Base-by-base conservation (phyloP, 2,329 filamentous ascomycete species). In the Colletotrichum graminicola region DNA sequence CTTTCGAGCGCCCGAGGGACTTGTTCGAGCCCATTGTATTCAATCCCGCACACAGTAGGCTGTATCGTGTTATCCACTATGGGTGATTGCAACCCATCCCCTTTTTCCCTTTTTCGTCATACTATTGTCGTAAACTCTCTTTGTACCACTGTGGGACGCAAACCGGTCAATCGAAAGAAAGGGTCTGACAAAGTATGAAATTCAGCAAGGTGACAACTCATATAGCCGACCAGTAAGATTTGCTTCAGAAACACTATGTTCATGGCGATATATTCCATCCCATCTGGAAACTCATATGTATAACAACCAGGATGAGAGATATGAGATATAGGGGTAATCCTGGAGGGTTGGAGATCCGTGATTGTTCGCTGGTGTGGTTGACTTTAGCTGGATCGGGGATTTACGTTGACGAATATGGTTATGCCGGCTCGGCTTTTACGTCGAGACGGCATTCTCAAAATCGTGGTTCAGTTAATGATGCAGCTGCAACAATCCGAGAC, bases 221-320 rank as follows among this genome's bases (percentile, higher is more conserved):
- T 81, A 77, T 90, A 90, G 52, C 87, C 87, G 43, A 86, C 82
- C 5, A 90, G 75, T n/a, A 82, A 84, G 1, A 83, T 83, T 51
- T 86, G 84, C 74, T 88, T 88, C 45, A 90, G 76, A 52, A 90
- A 76, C 3, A 90, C 78, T 34, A 85, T 80, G 73, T 90, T 89
- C 82, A 88, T 86, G 39, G 83, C 82, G 59, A 90, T 80, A 49
- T 82, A 81, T 76, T 90, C 88, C 79, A 90, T 85, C 10, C 84
- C 78, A 0, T 86, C 77, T n/a, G 10, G 18, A 12, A 11, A 34
- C 3, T 5, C 18, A 11, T 21, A n/a, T n/a, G 1, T 5, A 3
- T 4, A 5, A 6, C 6, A 18, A 36, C 18, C 1, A 11, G 21
- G 11, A 12, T 14, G 47, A n/a, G 11, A 14, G 4, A 23, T 12